Evolutionary conservation across 1,284 basidiomycete genomes (phyloP).

Genomic region (Serendipita sp.): DNA sequence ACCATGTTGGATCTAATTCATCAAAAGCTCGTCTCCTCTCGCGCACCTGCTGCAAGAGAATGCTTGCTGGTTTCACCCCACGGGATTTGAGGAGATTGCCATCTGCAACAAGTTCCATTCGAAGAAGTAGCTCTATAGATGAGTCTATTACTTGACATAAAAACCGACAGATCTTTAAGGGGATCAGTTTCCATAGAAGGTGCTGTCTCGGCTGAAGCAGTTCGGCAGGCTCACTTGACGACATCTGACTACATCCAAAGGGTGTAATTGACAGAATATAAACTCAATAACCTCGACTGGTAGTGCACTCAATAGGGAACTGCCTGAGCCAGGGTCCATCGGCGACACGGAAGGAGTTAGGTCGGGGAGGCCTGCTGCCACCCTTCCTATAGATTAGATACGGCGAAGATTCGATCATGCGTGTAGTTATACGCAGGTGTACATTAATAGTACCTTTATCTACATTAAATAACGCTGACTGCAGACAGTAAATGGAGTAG

Average conservation of each 20-base stretch:
- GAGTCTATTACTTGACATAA: neutral
- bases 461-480: too few relatives aligned
- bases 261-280: neutral
- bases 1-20: too few relatives aligned
- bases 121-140: neutral
- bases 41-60: too few relatives aligned
- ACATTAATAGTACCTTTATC: too few relatives aligned
- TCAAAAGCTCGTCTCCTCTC: too few relatives aligned
- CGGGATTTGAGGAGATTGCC: neutral
- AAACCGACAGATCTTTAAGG: neutral
- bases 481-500: too few relatives aligned
- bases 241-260: neutral
- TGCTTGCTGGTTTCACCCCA: neutral
- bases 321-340: too few relatives aligned
- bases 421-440: too few relatives aligned
- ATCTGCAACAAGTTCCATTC: neutral
- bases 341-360: too few relatives aligned
- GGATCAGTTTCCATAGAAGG: neutral
- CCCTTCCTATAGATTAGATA: too few relatives aligned
- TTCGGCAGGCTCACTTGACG: neutral
- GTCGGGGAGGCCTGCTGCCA: too few relatives aligned
- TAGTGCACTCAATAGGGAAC: neutral
- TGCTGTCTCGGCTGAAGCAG: neutral
- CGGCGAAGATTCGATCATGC: too few relatives aligned
- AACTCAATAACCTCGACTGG: neutral